Evolutionary conservation across 441 rosid genomes (phyloP), one percentile per base, ranked within the genome.

Genomic region (Francoa sonchifolia): DNA sequence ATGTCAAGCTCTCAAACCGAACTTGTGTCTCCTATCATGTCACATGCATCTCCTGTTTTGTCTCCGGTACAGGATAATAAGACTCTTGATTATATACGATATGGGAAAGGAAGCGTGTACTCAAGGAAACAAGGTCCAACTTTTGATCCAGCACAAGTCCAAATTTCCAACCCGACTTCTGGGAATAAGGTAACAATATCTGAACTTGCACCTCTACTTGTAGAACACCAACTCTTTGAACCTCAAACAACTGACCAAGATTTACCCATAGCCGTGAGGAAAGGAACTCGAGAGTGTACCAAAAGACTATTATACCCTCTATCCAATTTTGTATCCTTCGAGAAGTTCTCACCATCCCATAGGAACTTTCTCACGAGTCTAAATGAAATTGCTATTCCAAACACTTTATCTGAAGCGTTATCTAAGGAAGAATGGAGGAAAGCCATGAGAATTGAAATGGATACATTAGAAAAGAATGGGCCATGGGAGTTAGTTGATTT

Each of bases 271-370:
- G 33, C 10, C n/a, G 3, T 30, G 8, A 30, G 33, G 12, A 2
- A 30, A 30, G 33, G 33, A 8, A 30, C 33, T 30, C 8, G 33
- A 30, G 33, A 30, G n/a, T 30, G 33, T n/a, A 30, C 33, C n/a
- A 30, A 6, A 6, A 1, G 29, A 3, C 29, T 10, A 26, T 10
- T 26, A 7, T 6, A 27, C 5, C 0, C 31, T 8, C 14, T 31
- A 31, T 31, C 34, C 12, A 12, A 31, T 12, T n/a, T 9, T 31
- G 34, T 31, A 31, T 31, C 34, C 12, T 12, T 31, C 34, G 12
- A 31, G 16, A 10, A 12, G 6, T 16, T 35, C 6, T 16, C 39
- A 35, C n/a, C 39, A 35, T 9, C 11, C 39, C 21, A 35, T n/a
- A 35, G n/a, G n/a, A 5, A 3, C 2, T 35, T 35, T 16, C 6